phyloP scores from a whole-genome alignment of 2,329 filamentous ascomycete genomes.

The Exophiala phaeomuriformis region DNA sequence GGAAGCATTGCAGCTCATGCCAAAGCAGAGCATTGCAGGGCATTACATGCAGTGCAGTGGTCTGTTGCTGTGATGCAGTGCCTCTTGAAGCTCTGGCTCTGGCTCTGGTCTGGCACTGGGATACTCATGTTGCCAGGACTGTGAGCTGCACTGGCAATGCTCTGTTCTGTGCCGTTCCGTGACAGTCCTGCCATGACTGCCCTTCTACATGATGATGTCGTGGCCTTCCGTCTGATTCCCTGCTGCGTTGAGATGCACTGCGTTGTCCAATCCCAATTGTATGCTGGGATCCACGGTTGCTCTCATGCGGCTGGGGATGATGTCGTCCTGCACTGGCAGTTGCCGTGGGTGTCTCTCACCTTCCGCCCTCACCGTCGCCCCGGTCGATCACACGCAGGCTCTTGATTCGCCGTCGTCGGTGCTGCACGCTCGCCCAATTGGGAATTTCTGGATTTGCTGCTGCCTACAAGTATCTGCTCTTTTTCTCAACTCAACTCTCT shows the following conservation, averaged over 20 bases:
- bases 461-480: slow-evolving; percentile 12
- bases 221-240: neutral
- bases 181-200: neutral
- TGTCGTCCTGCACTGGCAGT: neutral
- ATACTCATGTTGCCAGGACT: neutral
- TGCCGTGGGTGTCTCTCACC: slow-evolving; percentile 2
- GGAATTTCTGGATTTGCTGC: slow-evolving; percentile 1
- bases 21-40: too few species aligned
- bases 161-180: neutral
- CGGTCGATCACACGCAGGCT: neutral
- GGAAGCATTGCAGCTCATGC: too few species aligned
- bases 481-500: slow-evolving; percentile 1
- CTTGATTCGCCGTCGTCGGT: neutral
- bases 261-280: neutral
- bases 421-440: neutral
- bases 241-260: neutral
- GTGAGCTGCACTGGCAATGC: neutral
- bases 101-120: neutral
- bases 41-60: too few species aligned
- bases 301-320: neutral
- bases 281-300: neutral
- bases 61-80: too few species aligned
- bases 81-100: neutral
- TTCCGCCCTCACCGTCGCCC: neutral
- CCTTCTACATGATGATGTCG: neutral